Evolutionary conservation across 2,329 filamentous ascomycete genomes (phyloP).

Genomic region (Colletotrichum horii): DNA sequence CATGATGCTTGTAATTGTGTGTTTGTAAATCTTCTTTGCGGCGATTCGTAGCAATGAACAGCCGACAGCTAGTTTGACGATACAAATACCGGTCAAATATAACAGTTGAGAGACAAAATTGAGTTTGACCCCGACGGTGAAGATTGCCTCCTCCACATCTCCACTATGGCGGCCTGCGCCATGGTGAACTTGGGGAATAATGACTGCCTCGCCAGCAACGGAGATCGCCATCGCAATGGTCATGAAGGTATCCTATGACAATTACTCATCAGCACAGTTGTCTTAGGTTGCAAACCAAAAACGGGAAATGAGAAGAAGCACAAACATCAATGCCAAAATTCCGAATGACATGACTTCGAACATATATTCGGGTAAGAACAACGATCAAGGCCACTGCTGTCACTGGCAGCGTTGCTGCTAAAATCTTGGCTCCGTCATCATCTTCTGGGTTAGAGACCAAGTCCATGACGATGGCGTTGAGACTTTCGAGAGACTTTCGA

Average conservation of each 20-base stretch:
- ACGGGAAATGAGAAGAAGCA: slow-evolving; percentile 2
- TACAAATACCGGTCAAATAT: slow-evolving; percentile 45
- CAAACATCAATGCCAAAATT: slow-evolving; percentile 53
- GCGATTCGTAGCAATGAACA: slow-evolving; percentile 46
- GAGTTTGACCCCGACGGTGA: slow-evolving; percentile 41
- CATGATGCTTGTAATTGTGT: slow-evolving; percentile 41
- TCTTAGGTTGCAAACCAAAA: neutral
- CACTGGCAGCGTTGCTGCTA: slow-evolving; percentile 43
- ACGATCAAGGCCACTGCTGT: slow-evolving; percentile 40
- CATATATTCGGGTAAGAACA: slow-evolving; percentile 48
- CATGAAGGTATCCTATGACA: slow-evolving; percentile 34
- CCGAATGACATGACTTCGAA: slow-evolving; percentile 49
- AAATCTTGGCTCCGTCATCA: slow-evolving; percentile 39
- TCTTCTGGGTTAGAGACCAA: slow-evolving; percentile 35
- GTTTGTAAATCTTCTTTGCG: slow-evolving; percentile 37
- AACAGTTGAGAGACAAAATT: slow-evolving; percentile 50
- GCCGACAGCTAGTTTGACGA: slow-evolving; percentile 48
- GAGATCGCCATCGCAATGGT: slow-evolving; percentile 31
- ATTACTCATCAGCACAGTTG: neutral
- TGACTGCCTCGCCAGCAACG: slow-evolving; percentile 41
- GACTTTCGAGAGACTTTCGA: too few species aligned
- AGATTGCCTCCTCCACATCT: slow-evolving; percentile 40
- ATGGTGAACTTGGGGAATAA: slow-evolving; percentile 44
- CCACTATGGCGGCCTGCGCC: slow-evolving; percentile 50
- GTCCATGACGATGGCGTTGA: neutral